Percentiles rank a stretch among this genome's conserved stretches.
phyloP scores from a whole-genome alignment of 371 early-diverging fungal genomes.

The Mortierella sp. region DNA sequence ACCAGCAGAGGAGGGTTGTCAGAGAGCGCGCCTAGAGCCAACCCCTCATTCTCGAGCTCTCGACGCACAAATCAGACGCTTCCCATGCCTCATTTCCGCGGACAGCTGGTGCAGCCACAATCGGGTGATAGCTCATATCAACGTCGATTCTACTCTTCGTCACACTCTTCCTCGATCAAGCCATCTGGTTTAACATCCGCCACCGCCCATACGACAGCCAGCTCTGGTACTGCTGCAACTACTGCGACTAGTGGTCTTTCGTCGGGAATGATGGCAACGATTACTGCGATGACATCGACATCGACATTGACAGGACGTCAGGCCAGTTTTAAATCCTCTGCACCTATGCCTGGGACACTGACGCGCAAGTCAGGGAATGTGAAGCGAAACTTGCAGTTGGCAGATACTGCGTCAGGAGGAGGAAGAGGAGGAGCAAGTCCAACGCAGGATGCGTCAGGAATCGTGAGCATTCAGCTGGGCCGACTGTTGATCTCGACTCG shows the following conservation, averaged over 20 bases:
- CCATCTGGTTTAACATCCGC: slow-evolving; percentile 3
- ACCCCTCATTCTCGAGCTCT: not conserved
- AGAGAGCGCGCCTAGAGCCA: not conserved
- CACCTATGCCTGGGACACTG: not conserved
- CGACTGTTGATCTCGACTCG: slow-evolving; percentile 32
- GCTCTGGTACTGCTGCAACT: not conserved
- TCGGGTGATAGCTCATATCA: slow-evolving; percentile 20
- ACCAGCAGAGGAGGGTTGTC: not conserved
- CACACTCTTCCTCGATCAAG: not conserved
- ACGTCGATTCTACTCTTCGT: slow-evolving; percentile 15
- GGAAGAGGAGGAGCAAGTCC: not conserved
- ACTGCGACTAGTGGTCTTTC: not conserved
- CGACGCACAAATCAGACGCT: slow-evolving; percentile 3
- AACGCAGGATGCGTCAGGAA: slow-evolving; percentile 11
- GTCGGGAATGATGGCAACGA: not conserved
- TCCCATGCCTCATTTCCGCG: slow-evolving; percentile 43
- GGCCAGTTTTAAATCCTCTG: not conserved
- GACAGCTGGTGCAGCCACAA: slow-evolving; percentile 25
- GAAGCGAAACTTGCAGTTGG: not conserved
- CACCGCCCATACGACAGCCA: not conserved
- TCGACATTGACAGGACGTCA: not conserved
- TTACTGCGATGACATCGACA: not conserved
- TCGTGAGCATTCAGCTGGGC: slow-evolving; percentile 30
- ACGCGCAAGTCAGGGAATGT: not conserved
- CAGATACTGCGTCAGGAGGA: not conserved